Conservation (phyloP, 805 yeast genomes). For the Kodamaea leandrae region DNA sequence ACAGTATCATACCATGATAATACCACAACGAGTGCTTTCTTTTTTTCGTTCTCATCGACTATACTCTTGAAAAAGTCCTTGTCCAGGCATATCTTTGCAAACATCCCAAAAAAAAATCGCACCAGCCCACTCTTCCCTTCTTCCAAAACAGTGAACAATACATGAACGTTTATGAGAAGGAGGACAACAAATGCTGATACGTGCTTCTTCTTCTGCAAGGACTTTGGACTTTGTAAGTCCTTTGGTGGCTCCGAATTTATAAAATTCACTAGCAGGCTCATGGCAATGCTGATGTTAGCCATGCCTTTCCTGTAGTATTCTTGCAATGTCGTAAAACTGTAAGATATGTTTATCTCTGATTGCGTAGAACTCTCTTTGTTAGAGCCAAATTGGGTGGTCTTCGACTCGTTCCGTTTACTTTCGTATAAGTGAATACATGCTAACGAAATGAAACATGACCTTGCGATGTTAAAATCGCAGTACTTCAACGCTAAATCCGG, state of each 20-base stretch:
- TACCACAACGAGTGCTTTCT: constrained; percentile 49
- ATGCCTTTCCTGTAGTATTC: constrained; percentile 53
- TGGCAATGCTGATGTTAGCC: constrained; percentile 53
- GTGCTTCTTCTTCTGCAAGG: constrained; percentile 16
- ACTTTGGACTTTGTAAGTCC: background rate
- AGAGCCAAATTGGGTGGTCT: constrained; percentile 31
- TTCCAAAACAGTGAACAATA: constrained; percentile 52
- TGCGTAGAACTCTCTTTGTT: constrained; percentile 14
- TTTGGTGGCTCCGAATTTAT: constrained; percentile 12
- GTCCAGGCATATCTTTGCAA: constrained; percentile 50
- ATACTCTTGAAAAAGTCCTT: constrained; percentile 33
- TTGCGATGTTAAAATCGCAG: constrained; percentile 56
- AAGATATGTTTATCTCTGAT: background rate
- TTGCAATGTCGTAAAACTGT: constrained; percentile 3
- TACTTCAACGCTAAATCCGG: constrained; percentile 56
- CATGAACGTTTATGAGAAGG: constrained; percentile 52
- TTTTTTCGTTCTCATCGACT: constrained; percentile 46
- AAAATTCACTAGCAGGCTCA: constrained; percentile 52
- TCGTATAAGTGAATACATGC: constrained; percentile 60
- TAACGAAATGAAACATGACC: constrained; percentile 55
- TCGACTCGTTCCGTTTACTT: constrained; percentile 26
- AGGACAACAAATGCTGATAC: constrained; percentile 42
- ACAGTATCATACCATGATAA: constrained; percentile 61
- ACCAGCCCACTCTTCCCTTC: constrained; percentile 53
- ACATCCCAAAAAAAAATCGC: constrained; percentile 47